These are phyloP conservation scores for Heliosperma pusillum DNA, from an alignment of 148 eudicot species.

Conservation along the genomic window DNA sequence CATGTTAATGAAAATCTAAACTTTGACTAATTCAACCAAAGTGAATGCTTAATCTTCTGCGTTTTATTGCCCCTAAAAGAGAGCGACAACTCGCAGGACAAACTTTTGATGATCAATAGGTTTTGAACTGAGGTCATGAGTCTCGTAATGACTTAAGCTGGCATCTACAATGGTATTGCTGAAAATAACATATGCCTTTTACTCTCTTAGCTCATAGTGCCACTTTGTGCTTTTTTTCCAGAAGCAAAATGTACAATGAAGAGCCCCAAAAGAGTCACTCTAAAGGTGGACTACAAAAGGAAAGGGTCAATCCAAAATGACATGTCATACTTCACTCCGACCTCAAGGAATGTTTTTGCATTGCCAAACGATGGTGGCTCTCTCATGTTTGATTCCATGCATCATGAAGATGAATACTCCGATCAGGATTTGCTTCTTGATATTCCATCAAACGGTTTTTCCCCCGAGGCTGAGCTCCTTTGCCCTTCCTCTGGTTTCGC, in stretches of 20 bases:
- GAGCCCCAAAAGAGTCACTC: constrained; percentile 45
- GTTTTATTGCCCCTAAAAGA: too few relatives aligned
- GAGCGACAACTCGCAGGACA: too few relatives aligned
- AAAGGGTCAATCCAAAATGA: constrained; percentile 46
- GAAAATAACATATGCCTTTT: too few relatives aligned
- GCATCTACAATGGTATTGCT: too few relatives aligned
- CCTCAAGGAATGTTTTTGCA: constrained; percentile 44
- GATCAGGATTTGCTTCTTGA: constrained; percentile 84
- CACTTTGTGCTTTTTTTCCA: constrained; percentile 23
- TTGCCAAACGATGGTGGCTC: constrained; percentile 46
- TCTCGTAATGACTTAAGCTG: too few relatives aligned
- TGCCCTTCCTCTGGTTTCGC: constrained; percentile 47
- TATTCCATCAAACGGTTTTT: constrained; percentile 73
- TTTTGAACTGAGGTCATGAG: too few relatives aligned
- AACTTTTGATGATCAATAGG: too few relatives aligned
- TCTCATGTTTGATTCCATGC: constrained; percentile 51
- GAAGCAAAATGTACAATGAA: constrained; percentile 52
- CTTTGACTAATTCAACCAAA: too few relatives aligned
- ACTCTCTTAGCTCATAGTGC: constrained; percentile 1
- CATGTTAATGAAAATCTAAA: too few relatives aligned
- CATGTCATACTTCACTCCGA: constrained; percentile 47
- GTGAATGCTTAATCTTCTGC: too few relatives aligned
- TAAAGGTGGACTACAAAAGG: constrained; percentile 36
- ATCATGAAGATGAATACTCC: constrained; percentile 47
- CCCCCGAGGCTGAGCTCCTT: constrained; percentile 89